Percentiles rank a stretch among this genome's conserved stretches.
These are phyloP conservation scores for Spencermartinsiella europaea DNA, from an alignment of 805 yeast species.

Conservation along the genomic window DNA sequence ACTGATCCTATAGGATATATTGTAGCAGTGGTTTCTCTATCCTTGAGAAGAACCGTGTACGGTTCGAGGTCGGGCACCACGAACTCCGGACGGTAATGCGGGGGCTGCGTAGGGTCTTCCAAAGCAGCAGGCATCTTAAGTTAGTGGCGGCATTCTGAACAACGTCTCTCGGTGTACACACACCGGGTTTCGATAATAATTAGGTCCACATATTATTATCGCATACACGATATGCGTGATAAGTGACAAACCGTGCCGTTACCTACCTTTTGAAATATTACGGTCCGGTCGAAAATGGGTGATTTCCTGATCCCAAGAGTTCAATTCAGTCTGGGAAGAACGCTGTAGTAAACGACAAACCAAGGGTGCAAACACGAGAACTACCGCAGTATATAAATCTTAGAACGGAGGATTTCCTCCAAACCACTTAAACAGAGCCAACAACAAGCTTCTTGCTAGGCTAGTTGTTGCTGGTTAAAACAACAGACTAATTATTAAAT, in stretches of 20 bases:
- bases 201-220: too few relatives aligned
- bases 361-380: neutral
- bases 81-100: conserved; percentile 42
- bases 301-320: neutral
- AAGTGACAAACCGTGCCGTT: neutral
- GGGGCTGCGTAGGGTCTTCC: conserved; percentile 46
- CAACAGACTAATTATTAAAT: too few relatives aligned
- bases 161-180: too few relatives aligned
- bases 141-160: neutral
- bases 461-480: too few relatives aligned
- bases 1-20: conserved; percentile 75
- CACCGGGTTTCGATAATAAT: too few relatives aligned
- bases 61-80: conserved; percentile 45
- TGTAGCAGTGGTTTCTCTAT: conserved; percentile 89
- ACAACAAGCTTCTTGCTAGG: too few relatives aligned
- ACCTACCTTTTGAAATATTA: neutral
- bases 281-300: too few relatives aligned
- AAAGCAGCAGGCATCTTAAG: conserved; percentile 41
- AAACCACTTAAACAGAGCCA: too few relatives aligned
- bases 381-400: neutral
- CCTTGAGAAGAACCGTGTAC: conserved; percentile 73
- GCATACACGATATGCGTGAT: too few relatives aligned
- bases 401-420: neutral
- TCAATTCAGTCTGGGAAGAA: neutral
- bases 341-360: neutral